phyloP scores from a whole-genome alignment of 345 rosid species.

The Populus davidiana region DNA sequence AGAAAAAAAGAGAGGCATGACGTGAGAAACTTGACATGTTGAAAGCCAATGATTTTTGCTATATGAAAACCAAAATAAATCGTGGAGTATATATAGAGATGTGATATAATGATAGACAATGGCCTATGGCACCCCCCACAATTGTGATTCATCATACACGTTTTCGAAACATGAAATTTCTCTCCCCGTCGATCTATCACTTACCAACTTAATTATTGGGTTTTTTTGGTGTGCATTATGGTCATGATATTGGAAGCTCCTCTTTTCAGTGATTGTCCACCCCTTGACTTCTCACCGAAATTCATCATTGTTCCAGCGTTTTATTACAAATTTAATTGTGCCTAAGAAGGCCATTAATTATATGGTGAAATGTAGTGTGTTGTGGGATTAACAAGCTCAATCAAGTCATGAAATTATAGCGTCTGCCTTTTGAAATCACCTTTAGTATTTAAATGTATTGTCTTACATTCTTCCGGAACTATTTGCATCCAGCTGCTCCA shows the following conservation, averaged over 20 bases:
- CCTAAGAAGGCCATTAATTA: conserved; percentile 3
- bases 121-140: conserved; percentile 4
- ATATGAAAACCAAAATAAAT: not conserved
- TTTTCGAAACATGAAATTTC: not conserved
- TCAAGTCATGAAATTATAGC: conserved; percentile 23
- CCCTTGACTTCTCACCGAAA: conserved; percentile 16
- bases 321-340: conserved; percentile 5
- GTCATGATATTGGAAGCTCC: conserved; percentile 11
- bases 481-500: not conserved
- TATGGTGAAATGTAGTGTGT: conserved; percentile 9
- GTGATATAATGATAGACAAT: not conserved
- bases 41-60: not conserved
- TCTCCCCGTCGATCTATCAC: not conserved
- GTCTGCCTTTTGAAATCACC: not conserved
- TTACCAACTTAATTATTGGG: not conserved
- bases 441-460: not conserved
- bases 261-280: conserved; percentile 14
- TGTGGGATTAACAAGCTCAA: conserved; percentile 13
- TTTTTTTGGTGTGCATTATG: not conserved
- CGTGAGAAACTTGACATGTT: not conserved
- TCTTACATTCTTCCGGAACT: not conserved
- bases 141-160: not conserved
- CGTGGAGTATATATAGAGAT: not conserved
- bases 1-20: not conserved
- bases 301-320: not conserved